Evolutionary conservation across 441 rosid genomes (phyloP), one percentile per base, ranked within the genome.

Genomic region (Pelargonium myrrhifolium): DNA sequence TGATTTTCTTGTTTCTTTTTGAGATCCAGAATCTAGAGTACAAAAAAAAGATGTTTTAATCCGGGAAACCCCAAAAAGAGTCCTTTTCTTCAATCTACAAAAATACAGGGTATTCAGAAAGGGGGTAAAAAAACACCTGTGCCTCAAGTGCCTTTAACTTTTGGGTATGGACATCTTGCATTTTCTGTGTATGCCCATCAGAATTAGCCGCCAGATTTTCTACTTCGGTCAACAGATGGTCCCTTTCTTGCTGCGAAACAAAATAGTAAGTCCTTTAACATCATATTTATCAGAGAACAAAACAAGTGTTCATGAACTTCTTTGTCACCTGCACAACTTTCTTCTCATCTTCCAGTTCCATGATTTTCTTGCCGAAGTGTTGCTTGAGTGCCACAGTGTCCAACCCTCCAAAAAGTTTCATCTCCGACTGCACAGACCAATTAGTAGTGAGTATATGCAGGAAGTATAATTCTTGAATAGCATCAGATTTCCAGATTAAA

Each of bases 1-100:
- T 95, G 99, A 78, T 65, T 95, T 81, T 95, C 99, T 79, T 92
- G 96, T 83, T 95, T 95, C 78, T 86, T 95, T 90, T 84, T 95
- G 42, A 95, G 96, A 77, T 92, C 98, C 66, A 78, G 77, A 85
- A 95, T 95, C 93, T 89, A 73, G 71, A 28, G 55, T 6, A 42
- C 72, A 64, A 37, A 24, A 66, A 53, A 75, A 24, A 59, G 62
- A 63, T 12, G 68, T 65, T 71, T 67, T 9, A 66, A 64, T 15
- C 51, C 43, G n/a, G 35, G 58, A 10, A 21, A 62, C 26, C 22
- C 56, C 55, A 7, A 21, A 62, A 51, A 24, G 12, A 61, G 59
- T 22, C 65, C 18, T 31, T 26, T 22, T 62, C 37, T 39, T 21
- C 22, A 65, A 6, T 53, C 26, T 28, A 58, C 42, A 69, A 68